phyloP scores from a whole-genome alignment of 2,329 filamentous ascomycete species.

The Seiridium unicorne region DNA sequence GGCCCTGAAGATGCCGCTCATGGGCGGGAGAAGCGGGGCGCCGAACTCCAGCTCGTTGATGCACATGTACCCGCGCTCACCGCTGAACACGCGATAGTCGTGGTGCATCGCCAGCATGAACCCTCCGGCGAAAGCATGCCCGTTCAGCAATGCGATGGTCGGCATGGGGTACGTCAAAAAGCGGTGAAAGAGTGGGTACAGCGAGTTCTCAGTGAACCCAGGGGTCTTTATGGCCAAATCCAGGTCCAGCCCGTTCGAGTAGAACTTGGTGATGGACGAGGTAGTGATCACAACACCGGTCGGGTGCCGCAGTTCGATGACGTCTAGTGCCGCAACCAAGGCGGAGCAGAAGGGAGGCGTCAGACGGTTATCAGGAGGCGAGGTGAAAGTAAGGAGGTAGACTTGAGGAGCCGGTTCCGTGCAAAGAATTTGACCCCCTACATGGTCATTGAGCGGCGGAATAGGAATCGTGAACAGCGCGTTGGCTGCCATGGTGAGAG shows the following conservation, averaged over 20 bases:
- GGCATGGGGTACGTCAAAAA: constrained; percentile 77
- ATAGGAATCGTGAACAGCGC: constrained; percentile 62
- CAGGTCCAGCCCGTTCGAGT: constrained; percentile 79
- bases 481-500: constrained; percentile 23
- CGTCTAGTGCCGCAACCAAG: constrained; percentile 69
- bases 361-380: constrained; percentile 74
- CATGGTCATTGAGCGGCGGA: constrained; percentile 38
- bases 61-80: constrained; percentile 69
- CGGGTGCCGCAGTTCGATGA: constrained; percentile 64
- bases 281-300: constrained; percentile 76
- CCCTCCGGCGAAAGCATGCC: constrained; percentile 80
- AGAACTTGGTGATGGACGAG: constrained; percentile 74
- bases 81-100: constrained; percentile 74
- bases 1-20: constrained; percentile 71
- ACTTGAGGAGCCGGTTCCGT: constrained; percentile 58
- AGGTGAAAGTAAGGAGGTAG: constrained; percentile 72
- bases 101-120: constrained; percentile 80
- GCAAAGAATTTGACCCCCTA: constrained; percentile 60
- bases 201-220: constrained; percentile 57
- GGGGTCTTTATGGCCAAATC: constrained; percentile 59
- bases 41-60: constrained; percentile 82
- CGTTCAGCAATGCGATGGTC: constrained; percentile 75
- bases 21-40: constrained; percentile 69
- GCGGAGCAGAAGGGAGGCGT: constrained; percentile 66
- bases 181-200: constrained; percentile 66